Conservation (phyloP, 441 rosid genomes). For the Theobroma grandiflorum region DNA sequence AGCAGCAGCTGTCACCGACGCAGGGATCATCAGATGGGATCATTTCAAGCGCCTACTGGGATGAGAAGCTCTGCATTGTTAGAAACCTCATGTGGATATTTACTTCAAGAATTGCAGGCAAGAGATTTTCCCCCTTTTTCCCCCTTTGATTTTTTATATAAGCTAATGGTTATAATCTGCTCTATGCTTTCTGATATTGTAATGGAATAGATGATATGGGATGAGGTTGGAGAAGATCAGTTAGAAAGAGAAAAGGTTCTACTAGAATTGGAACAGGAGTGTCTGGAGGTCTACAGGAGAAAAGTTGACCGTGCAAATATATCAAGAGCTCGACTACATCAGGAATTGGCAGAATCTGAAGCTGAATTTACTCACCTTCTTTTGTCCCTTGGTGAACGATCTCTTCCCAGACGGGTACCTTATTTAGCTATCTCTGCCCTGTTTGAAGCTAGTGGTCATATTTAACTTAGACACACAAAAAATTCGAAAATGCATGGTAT, state of each 20-base stretch:
- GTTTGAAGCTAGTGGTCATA: conserved; percentile 14
- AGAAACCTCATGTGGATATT: conserved; percentile 92
- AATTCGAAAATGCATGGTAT: neutral
- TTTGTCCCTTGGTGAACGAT: conserved; percentile 91
- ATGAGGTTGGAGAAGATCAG: conserved; percentile 94
- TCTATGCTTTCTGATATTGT: conserved; percentile 17
- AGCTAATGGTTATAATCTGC: conserved; percentile 8
- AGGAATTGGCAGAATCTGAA: conserved; percentile 96
- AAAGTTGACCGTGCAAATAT: conserved; percentile 98
- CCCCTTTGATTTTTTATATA: conserved; percentile 3
- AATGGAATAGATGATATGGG: conserved; percentile 89
- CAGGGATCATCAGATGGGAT: conserved; percentile 59
- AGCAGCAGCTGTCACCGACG: conserved; percentile 12
- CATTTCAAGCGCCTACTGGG: conserved; percentile 66
- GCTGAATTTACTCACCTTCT: conserved; percentile 97
- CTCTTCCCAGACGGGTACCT: conserved; percentile 94
- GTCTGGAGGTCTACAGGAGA: conserved; percentile 90
- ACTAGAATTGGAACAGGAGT: conserved; percentile 90
- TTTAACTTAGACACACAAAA: neutral
- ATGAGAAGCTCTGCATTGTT: conserved; percentile 72
- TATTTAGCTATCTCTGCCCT: conserved; percentile 28
- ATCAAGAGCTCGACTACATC: conserved; percentile 94
- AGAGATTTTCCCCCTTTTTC: conserved; percentile 22
- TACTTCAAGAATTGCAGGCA: conserved; percentile 94
- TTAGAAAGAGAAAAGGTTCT: conserved; percentile 83